These are phyloP conservation scores for Hemileia vastatrix DNA, from an alignment of 1,284 basidiomycete species.

Conservation along the genomic window DNA sequence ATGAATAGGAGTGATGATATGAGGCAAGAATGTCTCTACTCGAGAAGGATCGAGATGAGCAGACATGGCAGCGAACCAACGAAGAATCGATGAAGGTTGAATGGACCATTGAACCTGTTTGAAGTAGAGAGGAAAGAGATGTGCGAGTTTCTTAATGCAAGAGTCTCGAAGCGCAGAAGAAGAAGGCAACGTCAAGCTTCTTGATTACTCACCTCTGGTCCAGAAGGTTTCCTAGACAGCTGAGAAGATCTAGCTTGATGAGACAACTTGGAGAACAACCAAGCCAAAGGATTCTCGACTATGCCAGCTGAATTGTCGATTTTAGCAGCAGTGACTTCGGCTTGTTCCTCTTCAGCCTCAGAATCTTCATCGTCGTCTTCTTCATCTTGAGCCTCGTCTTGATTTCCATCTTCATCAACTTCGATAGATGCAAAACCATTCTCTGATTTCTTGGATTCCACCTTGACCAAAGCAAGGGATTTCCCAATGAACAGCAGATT, in stretches of 20 bases:
- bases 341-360: constrained; percentile 21
- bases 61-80: constrained; percentile 89
- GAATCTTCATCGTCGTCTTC: constrained; percentile 21
- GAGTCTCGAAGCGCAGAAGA: constrained; percentile 6
- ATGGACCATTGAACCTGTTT: constrained; percentile 66
- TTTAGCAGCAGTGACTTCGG: background rate
- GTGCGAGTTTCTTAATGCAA: background rate
- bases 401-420: background rate
- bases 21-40: constrained; percentile 63
- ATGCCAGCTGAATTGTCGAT: constrained; percentile 24
- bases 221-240: constrained; percentile 41
- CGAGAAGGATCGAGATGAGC: constrained; percentile 56
- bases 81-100: constrained; percentile 66
- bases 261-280: constrained; percentile 45
- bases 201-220: constrained; percentile 50
- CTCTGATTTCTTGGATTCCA: background rate
- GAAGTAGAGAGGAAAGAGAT: background rate
- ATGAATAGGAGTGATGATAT: constrained; percentile 77
- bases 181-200: too few species aligned
- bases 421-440: background rate
- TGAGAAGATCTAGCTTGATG: constrained; percentile 60
- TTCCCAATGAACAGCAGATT: constrained; percentile 85
- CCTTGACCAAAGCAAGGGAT: constrained; percentile 16
- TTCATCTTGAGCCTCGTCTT: too few species aligned
- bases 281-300: constrained; percentile 53